Conservation (phyloP, 2,329 filamentous ascomycete genomes). For the Coleophoma crateriformis region DNA sequence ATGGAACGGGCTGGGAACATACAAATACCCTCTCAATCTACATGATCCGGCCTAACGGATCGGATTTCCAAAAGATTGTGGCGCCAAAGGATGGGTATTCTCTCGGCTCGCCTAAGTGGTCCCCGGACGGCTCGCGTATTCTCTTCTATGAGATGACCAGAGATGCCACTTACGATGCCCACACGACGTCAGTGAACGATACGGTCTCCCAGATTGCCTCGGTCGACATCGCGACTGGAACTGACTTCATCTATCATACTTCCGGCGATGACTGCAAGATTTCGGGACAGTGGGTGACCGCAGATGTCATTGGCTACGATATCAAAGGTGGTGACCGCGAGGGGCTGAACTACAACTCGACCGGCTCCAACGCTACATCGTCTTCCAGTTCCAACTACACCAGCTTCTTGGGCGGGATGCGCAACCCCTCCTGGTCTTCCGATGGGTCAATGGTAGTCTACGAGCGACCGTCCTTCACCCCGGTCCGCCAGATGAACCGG, state of each 20-base stretch:
- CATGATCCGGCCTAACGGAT: slow-evolving; percentile 30
- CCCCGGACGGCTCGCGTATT: slow-evolving; percentile 28
- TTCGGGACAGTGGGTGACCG: slow-evolving; percentile 7
- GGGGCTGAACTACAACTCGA: slow-evolving; percentile 14
- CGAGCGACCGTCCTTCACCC: slow-evolving; percentile 20
- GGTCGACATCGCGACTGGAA: slow-evolving; percentile 34
- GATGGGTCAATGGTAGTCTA: slow-evolving; percentile 15
- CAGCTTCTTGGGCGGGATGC: slow-evolving; percentile 6
- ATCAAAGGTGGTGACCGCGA: slow-evolving; percentile 7
- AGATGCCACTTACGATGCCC: slow-evolving; percentile 32
- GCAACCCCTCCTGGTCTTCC: slow-evolving; percentile 15
- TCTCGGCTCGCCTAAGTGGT: slow-evolving; percentile 33
- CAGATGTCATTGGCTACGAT: slow-evolving; percentile 10
- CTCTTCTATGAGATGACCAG: slow-evolving; percentile 34
- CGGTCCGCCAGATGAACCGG: slow-evolving; percentile 28
- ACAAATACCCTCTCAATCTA: slow-evolving; percentile 35
- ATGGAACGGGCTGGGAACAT: slow-evolving; percentile 34
- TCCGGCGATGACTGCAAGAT: slow-evolving; percentile 12
- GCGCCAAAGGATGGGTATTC: slow-evolving; percentile 27
- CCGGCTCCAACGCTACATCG: not conserved
- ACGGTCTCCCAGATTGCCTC: slow-evolving; percentile 27
- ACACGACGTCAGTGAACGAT: slow-evolving; percentile 21
- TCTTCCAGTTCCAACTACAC: slow-evolving; percentile 2
- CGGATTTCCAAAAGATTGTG: slow-evolving; percentile 31
- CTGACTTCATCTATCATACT: slow-evolving; percentile 22